Conservation (phyloP, 2,329 filamentous ascomycete genomes). For the Epichloe hybrida region DNA sequence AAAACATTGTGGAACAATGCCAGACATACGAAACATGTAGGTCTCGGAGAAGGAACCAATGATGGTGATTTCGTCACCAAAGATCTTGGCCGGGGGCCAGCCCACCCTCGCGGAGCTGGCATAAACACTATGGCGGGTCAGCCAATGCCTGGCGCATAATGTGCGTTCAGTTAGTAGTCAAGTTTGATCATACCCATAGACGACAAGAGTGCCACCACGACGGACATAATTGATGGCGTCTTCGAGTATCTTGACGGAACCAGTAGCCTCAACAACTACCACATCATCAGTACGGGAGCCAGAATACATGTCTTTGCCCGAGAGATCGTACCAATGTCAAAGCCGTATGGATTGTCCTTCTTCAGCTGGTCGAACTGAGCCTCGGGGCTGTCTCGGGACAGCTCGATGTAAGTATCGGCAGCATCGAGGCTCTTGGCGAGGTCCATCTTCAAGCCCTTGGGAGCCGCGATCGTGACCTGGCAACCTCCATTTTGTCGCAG, state of each 20-base stretch:
- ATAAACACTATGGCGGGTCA: slow-evolving; percentile 38
- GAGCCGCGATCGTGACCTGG: slow-evolving; percentile 56
- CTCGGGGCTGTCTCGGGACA: slow-evolving; percentile 39
- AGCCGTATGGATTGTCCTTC: slow-evolving; percentile 54
- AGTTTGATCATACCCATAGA: slow-evolving; percentile 35
- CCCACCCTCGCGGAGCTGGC: slow-evolving; percentile 45
- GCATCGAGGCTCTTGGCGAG: slow-evolving; percentile 45
- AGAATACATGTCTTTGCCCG: not conserved
- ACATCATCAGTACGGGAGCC: slow-evolving; percentile 7
- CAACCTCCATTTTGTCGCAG: slow-evolving; percentile 53
- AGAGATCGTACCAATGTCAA: slow-evolving; percentile 42
- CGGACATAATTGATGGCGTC: slow-evolving; percentile 59
- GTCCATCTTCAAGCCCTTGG: slow-evolving; percentile 56
- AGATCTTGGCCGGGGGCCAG: slow-evolving; percentile 64
- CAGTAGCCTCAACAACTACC: slow-evolving; percentile 52
- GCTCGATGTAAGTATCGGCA: slow-evolving; percentile 39
- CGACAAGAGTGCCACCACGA: slow-evolving; percentile 56
- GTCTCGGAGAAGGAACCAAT: slow-evolving; percentile 62
- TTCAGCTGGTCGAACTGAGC: slow-evolving; percentile 50
- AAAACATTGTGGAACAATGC: not conserved
- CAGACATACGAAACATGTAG: slow-evolving; percentile 50
- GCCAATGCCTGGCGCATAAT: not conserved
- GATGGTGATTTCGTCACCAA: slow-evolving; percentile 55
- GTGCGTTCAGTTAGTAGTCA: not conserved
- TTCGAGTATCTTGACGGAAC: slow-evolving; percentile 54